Percentiles rank a stretch among this genome's conserved stretches.
phyloP scores from a whole-genome alignment of 176 grass and related monocot genomes.

The Oryza punctata region DNA sequence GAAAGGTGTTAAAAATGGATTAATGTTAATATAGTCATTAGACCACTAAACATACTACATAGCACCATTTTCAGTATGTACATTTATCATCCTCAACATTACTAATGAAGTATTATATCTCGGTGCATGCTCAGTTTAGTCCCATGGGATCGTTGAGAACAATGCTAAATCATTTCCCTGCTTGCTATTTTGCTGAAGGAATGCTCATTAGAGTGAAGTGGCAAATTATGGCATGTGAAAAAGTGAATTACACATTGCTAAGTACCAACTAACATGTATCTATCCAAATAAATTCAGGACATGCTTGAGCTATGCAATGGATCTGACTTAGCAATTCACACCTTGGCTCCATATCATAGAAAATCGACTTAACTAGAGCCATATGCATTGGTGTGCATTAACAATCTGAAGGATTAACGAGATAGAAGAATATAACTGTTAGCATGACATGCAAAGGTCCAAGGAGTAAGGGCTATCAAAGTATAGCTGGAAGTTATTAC shows the following conservation, averaged over 20 bases:
- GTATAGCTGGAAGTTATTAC: neutral
- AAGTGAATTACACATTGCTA: neutral
- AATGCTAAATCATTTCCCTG: neutral
- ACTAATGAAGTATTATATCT: slow-evolving; percentile 7
- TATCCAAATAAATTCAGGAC: neutral
- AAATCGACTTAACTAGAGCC: slow-evolving; percentile 15
- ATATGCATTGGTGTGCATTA: slow-evolving; percentile 1
- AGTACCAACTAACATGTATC: slow-evolving; percentile 23
- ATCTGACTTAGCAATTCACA: neutral
- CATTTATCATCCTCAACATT: neutral
- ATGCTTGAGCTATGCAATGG: neutral
- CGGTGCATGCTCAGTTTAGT: slow-evolving; percentile 12
- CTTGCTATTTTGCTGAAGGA: slow-evolving; percentile 2
- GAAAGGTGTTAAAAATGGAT: slow-evolving; percentile 23
- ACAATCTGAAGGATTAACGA: neutral
- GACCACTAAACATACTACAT: neutral
- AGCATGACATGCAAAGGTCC: neutral
- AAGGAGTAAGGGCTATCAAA: neutral
- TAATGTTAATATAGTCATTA: neutral
- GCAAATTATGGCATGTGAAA: neutral
- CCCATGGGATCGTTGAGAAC: neutral
- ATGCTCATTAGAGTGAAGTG: slow-evolving; percentile 20
- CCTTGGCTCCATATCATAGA: neutral
- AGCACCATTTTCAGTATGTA: neutral
- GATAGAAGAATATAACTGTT: neutral